Evolutionary conservation across 495 filamentous ascomycete genomes (phyloP), one percentile per base, ranked within the genome.

Genomic region (Apodospora peruviana): DNA sequence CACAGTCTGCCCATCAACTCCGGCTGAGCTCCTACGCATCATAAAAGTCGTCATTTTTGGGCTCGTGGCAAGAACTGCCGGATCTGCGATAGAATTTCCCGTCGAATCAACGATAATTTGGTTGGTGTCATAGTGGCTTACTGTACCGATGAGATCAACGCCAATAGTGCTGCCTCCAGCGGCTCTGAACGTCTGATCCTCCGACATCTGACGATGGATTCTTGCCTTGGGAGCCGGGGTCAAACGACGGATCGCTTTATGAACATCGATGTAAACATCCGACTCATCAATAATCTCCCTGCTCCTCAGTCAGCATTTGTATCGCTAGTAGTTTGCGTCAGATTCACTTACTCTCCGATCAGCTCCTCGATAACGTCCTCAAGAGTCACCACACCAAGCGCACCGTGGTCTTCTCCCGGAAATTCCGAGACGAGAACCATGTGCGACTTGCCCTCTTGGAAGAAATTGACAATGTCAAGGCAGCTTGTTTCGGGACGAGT

Each of bases 311-410:
- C 24, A 47, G 54, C 40, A 62, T 38, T 4, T 27, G 47, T n/a
- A 2, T 2, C 16, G n/a, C 5, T 7, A 4, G 5, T 7, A 22
- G 12, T 5, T 35, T 14, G 14, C 24, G 36, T n/a, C 32, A 21
- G 39, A 8, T n/a, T 20, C 29, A 82, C 88, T 60, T 77, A 91
- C 86, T 98, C 93, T 65, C 94, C 93, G 64, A 98, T 97, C 29
- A 98, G 72, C 63, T 98, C 93, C 64, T 98, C 93, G 51, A 97
- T 97, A 10, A 97, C 94, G 70, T 98, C 93, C 66, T 98, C 93
- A 2, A 98, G 70, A 0, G 93, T 98, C 10, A 97, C 87, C 1
- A 98, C 93, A 19, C 93, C 93, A 14, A 96, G 70, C 1, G 91
- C 89, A 32, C 93, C 93, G 50, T 86, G 81, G 59, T 94, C 83